Conservation (phyloP, 208 protist genomes). For the Borovskyia barvae region DNA sequence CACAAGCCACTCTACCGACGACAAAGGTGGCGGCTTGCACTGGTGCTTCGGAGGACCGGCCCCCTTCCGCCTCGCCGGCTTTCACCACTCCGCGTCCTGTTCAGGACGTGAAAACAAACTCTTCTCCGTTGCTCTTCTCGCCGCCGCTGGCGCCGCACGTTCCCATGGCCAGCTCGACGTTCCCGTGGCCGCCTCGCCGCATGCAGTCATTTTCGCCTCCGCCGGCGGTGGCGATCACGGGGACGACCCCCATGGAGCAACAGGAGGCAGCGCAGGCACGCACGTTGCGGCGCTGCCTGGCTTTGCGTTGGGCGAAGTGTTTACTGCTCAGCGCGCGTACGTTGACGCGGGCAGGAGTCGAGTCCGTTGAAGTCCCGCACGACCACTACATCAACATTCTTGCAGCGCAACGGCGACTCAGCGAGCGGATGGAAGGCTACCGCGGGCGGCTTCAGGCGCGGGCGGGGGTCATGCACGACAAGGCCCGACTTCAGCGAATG, state of each 20-base stretch:
- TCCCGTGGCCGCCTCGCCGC: not conserved
- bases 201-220: constrained; percentile 24
- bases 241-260: constrained; percentile 30
- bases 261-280: constrained; percentile 27
- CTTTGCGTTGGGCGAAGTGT: constrained; percentile 56
- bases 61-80: not conserved
- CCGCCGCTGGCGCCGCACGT: constrained; percentile 6
- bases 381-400: constrained; percentile 43
- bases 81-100: not conserved
- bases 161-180: constrained; percentile 2
- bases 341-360: constrained; percentile 30
- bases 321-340: constrained; percentile 45
- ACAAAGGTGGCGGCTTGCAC: not conserved
- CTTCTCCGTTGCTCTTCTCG: too few relatives aligned
- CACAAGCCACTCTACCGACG: not conserved
- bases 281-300: constrained; percentile 44
- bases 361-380: constrained; percentile 34
- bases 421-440: constrained; percentile 26
- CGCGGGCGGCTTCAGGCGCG: constrained; percentile 7
- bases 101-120: too few relatives aligned
- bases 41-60: too few relatives aligned
- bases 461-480: constrained; percentile 1
- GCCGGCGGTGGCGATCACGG: constrained; percentile 29
- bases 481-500: constrained; percentile 7
- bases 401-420: constrained; percentile 23